Evolutionary conservation across 352 stramenopile genomes (phyloP), one percentile per base, ranked within the genome.

Genomic region (Phytophthora uliginosa): DNA sequence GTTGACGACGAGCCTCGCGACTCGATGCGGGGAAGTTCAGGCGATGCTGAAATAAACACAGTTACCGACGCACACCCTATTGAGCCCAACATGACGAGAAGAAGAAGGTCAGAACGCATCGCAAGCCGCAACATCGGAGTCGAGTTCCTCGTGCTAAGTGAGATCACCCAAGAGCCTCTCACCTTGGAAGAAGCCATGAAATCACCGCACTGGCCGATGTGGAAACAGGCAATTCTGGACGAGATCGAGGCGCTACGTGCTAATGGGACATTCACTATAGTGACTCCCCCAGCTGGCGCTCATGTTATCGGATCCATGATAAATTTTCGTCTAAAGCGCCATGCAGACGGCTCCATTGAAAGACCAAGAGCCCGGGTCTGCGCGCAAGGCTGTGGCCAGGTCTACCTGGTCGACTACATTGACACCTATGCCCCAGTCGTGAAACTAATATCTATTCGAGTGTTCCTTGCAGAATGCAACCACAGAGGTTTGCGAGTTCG

Each of bases 321-420:
- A 10, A 18, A 22, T 50, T 50, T 50, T n/a, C 42, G 42, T 1
- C 42, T 50, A 63, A 51, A 69, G 52, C 53, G 62, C 26, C 22
- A 57, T 69, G 62, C 53, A 63, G 26, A n/a, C n/a, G n/a, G n/a
- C n/a, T n/a, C n/a, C n/a, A n/a, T n/a, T 50, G 62, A 69, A 31
- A 34, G 52, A 56, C 26, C 38, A 3, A 47, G 26, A 40, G 52
- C 62, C 36, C 62, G 36, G 5, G 17, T 62, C 31, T 69, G 51
- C 40, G 15, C 34, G 26, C 24, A 69, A 36, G 40, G 59, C n/a
- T 65, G 17, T 22, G 8, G 18, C 8, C 45, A 65, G 42, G n/a
- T 58, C 15, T 69, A 57, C 15, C 5, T 62, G 6, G 12, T 62
- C 6, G 62, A 57, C n/a, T 69, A 62, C 53, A 28, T 62, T 24